Evolutionary conservation across 2,329 filamentous ascomycete genomes (phyloP), one percentile per base, ranked within the genome.

Genomic region (Fusarium siculi): DNA sequence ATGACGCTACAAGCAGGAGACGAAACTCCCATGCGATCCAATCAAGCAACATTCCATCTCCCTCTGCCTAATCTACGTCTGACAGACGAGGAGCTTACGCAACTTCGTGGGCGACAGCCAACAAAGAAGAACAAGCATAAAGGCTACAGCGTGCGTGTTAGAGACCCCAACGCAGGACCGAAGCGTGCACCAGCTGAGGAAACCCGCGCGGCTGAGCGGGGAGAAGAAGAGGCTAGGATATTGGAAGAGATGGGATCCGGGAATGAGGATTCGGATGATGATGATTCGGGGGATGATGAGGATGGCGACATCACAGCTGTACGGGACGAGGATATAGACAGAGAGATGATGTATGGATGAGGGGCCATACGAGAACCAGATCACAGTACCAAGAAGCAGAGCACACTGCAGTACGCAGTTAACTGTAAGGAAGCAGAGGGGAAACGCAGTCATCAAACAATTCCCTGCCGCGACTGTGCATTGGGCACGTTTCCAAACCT

Each of bases 101-200:
- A 76, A 36, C 72, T 84, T 11, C 75, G 82, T 3, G 82, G 82
- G 14, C 75, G 80, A 32, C 77, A 81, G 36, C 81, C 81, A 1
- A 74, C 79, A 4, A 82, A 80, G 71, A 83, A 80, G 74, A 78
- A 77, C 19, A 82, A 80, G 68, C 81, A 80, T 32, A 79, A 78
- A 37, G 80, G 80, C 2, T 83, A 83, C 39, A 82, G 80, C 25
- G 79, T 81, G 12, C 77, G 79, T 18, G 70, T 82, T 4, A 70
- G 75, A 11, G 77, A 79, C 19, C 73, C 73, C 2, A 74, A 68
- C 30, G 74, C 74, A 42, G 64, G 62, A 19, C 34, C 69, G 9
- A 75, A 77, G 39, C 52, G 66, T 15, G 52, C 72, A 1, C 60
- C 74, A 6, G 66, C 63, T 23, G 77, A 69, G 15, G 62, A 72